A percentile compares a stretch with the other conserved stretches of the same genome.
Conservation (phyloP, 208 protist genomes). For the Trypanosoma rangeli region DNA sequence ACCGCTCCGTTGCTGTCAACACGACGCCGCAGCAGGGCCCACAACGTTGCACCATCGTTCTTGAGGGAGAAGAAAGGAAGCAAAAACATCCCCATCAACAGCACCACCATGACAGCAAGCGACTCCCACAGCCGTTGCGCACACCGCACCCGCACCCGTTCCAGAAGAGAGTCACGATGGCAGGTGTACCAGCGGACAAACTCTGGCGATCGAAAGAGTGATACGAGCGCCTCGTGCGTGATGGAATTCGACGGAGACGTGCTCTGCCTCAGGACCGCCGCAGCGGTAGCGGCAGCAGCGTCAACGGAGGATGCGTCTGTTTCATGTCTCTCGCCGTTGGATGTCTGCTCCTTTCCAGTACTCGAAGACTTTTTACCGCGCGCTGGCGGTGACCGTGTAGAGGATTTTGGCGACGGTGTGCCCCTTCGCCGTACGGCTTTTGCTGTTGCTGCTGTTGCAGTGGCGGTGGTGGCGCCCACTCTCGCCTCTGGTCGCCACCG, state of each 20-base stretch:
- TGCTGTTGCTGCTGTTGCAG: no score
- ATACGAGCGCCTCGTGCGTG: conserved; percentile 43
- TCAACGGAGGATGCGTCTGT: neutral
- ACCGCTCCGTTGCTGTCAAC: neutral
- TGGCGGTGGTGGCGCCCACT: no score
- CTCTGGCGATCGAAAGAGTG: conserved; percentile 43
- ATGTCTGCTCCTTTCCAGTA: neutral
- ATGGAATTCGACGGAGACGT: conserved; percentile 11
- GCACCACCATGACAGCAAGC: conserved; percentile 32
- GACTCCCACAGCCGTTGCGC: conserved; percentile 36
- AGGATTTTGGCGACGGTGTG: neutral
- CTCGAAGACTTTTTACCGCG: neutral
- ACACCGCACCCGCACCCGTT: conserved; percentile 39
- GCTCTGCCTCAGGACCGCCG: conserved; percentile 22
- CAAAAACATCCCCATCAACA: conserved; percentile 38
- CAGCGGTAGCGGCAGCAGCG: conserved; percentile 21
- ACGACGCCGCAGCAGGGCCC: conserved; percentile 14
- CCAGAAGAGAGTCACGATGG: conserved; percentile 46
- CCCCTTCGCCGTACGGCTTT: neutral
- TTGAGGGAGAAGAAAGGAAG: conserved; percentile 68
- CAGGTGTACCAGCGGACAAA: conserved; percentile 62
- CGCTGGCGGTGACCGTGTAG: neutral
- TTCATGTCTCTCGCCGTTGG: neutral
- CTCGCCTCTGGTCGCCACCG: neutral
- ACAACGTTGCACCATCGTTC: conserved; percentile 29